Base-by-base conservation (phyloP, 176 grass and related monocot genomes). In the Musa acuminata region DNA sequence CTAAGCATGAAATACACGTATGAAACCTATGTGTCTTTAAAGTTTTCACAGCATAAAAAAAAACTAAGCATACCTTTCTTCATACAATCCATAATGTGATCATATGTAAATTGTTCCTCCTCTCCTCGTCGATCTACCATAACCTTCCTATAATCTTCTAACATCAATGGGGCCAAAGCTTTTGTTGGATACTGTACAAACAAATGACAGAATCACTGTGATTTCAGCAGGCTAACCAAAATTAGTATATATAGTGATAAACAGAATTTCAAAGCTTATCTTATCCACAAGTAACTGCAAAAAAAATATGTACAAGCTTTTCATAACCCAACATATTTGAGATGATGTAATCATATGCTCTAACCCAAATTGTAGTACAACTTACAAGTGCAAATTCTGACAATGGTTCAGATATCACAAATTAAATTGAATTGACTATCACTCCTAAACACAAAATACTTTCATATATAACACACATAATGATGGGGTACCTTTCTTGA, bases 111-210 rank as follows among this genome's bases (percentile, higher is more conserved):
- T 80, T 87, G 82, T 43, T 93, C 88, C 82, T 89, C 85, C 64
- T 93, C 78, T 71, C 93, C 93, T 83, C 93, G 86, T 24, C 77
- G 83, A 71, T 93, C 87, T 59, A 93, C 84, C 67, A 88, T 82
- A 26, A 97, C 87, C 75, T 98, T 98, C 9, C 82, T 82, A 66
- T 98, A 93, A 79, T 98, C 94, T 83, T 98, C 88, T 26, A 98
- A 85, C 94, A 98, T 93, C 71, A 98, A 70, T 75, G 94, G 94
- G 68, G 94, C 90, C 87, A 98, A 85, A 75, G 94, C 90, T 77
- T 93, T 98, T 74, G 94, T 98, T 52, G 94, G 94, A 84, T 91
- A 98, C 94, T 98, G 82, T 29, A 72, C 10, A n/a, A 75, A n/a
- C n/a, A 79, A 22, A 35, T 75, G 11, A 75, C 8, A 76, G 52